Evolutionary conservation across 495 filamentous ascomycete species (phyloP).

Genomic region (Aspergillus carlsbadensis): DNA sequence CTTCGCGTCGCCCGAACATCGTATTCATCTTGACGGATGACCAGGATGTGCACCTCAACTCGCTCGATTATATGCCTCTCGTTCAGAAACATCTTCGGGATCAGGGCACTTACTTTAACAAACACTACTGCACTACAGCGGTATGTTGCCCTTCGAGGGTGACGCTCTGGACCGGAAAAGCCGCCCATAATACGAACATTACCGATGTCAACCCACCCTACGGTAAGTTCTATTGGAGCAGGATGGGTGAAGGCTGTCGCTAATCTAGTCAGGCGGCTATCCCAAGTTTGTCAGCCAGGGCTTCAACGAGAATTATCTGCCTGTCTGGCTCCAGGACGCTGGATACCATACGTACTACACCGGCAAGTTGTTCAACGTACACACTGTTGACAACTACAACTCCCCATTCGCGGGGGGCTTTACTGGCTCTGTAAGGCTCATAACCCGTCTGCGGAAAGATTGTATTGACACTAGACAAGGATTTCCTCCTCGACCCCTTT

Average conservation of each 20-base stretch:
- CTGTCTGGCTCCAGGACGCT: slow-evolving; percentile 65
- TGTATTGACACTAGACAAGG: too few species aligned
- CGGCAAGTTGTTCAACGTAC: slow-evolving; percentile 70
- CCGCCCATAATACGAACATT: slow-evolving; percentile 74
- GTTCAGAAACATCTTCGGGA: slow-evolving; percentile 51
- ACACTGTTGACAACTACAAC: slow-evolving; percentile 58
- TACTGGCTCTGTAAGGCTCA: too few species aligned
- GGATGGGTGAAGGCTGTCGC: background rate
- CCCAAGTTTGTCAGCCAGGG: slow-evolving; percentile 67
- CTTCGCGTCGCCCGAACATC: slow-evolving; percentile 56
- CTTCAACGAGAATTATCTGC: slow-evolving; percentile 65
- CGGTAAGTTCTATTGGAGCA: slow-evolving; percentile 36
- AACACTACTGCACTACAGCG: slow-evolving; percentile 62
- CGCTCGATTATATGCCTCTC: slow-evolving; percentile 56
- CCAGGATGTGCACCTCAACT: slow-evolving; percentile 62
- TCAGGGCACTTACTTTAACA: slow-evolving; percentile 54
- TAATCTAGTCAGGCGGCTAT: slow-evolving; percentile 55
- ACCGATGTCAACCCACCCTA: slow-evolving; percentile 66
- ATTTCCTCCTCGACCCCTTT: slow-evolving; percentile 70
- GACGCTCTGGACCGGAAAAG: slow-evolving; percentile 62
- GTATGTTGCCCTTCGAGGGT: slow-evolving; percentile 66
- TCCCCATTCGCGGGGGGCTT: slow-evolving; percentile 58
- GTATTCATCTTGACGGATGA: slow-evolving; percentile 67
- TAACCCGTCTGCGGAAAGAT: too few species aligned
- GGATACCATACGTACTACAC: slow-evolving; percentile 76